A percentile compares a stretch with the other conserved stretches of the same genome.
Evolutionary conservation across 495 filamentous ascomycete species (phyloP).

Genomic region (Penicillium atrosanguineum): DNA sequence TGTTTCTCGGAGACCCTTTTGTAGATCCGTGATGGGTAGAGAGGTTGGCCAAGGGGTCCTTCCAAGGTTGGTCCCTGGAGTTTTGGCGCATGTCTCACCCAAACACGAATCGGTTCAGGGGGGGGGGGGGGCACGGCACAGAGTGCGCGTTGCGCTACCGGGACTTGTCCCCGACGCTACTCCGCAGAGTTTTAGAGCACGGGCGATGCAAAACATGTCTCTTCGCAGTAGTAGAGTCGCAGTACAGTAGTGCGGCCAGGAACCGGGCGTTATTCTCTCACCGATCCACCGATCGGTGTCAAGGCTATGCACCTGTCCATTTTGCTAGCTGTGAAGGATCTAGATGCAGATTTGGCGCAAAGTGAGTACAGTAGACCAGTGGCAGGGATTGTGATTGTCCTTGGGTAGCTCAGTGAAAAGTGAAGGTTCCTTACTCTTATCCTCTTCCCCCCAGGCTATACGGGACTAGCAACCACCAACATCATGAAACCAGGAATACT

Average conservation of each 20-base stretch:
- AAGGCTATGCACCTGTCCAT: background rate
- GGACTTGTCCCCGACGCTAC: conserved; percentile 13
- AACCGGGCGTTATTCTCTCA: conserved; percentile 8
- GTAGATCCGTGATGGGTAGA: background rate
- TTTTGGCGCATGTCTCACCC: conserved; percentile 9
- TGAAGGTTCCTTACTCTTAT: too few species aligned
- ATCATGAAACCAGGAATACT: too few species aligned
- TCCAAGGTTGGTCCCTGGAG: background rate
- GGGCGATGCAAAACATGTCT: conserved; percentile 22
- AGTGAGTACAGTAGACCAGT: too few species aligned
- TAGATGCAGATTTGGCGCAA: background rate
- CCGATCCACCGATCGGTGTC: background rate
- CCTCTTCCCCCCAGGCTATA: too few species aligned
- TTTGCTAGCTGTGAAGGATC: background rate
- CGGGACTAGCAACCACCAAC: too few species aligned
- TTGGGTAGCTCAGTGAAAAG: too few species aligned
- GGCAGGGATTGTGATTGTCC: too few species aligned
- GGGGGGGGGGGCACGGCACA: conserved; percentile 9
- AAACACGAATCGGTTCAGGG: conserved; percentile 18
- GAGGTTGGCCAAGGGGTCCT: background rate
- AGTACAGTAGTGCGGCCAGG: conserved; percentile 18
- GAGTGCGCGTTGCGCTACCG: conserved; percentile 12
- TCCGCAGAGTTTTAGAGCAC: conserved; percentile 6
- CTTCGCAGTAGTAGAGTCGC: conserved; percentile 24
- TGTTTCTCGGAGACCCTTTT: background rate